phyloP scores from a whole-genome alignment of 352 stramenopile genomes.

The Blastocystis sp. region DNA sequence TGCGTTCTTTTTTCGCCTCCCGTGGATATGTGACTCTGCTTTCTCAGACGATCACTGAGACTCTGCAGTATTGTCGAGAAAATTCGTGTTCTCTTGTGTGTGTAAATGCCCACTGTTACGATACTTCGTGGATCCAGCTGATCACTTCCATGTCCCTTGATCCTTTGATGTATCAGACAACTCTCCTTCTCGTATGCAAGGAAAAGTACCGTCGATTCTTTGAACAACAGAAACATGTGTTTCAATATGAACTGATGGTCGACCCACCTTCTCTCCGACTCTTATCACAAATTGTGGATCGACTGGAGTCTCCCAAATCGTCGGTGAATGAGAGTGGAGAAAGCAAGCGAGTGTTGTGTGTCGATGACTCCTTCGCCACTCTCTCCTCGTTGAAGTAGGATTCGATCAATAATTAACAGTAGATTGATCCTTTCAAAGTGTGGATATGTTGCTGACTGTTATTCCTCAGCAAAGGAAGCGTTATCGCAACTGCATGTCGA shows the following conservation, averaged over 20 bases:
- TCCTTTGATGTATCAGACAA: conserved; percentile 16
- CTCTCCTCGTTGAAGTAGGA: conserved; percentile 11
- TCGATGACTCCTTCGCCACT: not conserved
- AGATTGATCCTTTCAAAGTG: not conserved
- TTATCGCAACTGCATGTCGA: not conserved
- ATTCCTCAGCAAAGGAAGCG: not conserved
- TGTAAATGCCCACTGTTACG: conserved; percentile 22
- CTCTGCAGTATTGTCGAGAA: not conserved
- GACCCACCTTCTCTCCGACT: conserved; percentile 9
- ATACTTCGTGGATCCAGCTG: conserved; percentile 50
- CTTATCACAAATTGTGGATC: conserved; percentile 13
- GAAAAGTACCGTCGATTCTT: conserved; percentile 52
- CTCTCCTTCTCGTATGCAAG: conserved; percentile 15
- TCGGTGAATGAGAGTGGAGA: not conserved
- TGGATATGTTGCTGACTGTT: not conserved
- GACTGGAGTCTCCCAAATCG: not conserved
- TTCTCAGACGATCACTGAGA: not conserved
- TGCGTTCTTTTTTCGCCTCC: conserved; percentile 27
- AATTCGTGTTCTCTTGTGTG: conserved; percentile 24
- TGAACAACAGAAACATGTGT: conserved; percentile 2
- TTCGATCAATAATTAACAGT: not conserved
- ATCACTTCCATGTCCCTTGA: conserved; percentile 23
- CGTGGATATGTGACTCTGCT: conserved; percentile 22
- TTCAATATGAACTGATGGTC: conserved; percentile 38
- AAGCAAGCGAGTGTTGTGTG: not conserved